phyloP scores from a whole-genome alignment of 2,329 filamentous ascomycete genomes.

The Colletotrichum magnum region DNA sequence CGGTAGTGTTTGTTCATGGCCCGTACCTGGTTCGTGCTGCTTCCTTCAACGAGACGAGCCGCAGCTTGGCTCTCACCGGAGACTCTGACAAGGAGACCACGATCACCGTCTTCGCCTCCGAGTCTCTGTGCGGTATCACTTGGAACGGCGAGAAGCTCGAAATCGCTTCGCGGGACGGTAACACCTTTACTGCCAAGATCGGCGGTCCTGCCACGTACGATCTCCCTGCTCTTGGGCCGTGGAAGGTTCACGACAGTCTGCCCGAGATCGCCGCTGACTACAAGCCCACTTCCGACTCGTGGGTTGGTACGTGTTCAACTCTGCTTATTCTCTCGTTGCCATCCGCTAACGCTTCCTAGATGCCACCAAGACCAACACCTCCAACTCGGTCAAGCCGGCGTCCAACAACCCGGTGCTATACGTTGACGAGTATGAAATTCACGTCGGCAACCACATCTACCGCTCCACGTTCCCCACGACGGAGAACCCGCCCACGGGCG shows the following conservation, averaged over 20 bases:
- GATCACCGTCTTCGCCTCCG: conserved; percentile 63
- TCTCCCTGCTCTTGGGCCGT: conserved; percentile 58
- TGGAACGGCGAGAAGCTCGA: conserved; percentile 64
- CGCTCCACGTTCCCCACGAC: conserved; percentile 64
- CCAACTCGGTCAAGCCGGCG: conserved; percentile 62
- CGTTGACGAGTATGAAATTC: conserved; percentile 69
- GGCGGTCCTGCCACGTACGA: conserved; percentile 47
- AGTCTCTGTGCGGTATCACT: conserved; percentile 58
- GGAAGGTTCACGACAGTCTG: conserved; percentile 63
- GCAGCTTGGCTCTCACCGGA: conserved; percentile 58
- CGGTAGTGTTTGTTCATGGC: conserved; percentile 64
- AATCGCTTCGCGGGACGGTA: conserved; percentile 46
- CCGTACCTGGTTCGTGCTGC: conserved; percentile 66
- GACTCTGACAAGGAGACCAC: conserved; percentile 58
- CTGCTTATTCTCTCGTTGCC: neutral
- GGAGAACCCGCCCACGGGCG: conserved; percentile 53
- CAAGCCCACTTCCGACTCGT: conserved; percentile 57
- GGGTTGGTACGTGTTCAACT: conserved; percentile 53
- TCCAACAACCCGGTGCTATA: conserved; percentile 68
- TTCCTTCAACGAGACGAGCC: conserved; percentile 48
- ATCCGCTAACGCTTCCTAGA: conserved; percentile 43
- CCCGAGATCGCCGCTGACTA: conserved; percentile 63
- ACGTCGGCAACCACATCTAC: conserved; percentile 68
- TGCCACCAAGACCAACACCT: conserved; percentile 64
- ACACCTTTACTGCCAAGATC: conserved; percentile 47